Percentiles rank a stretch among this genome's conserved stretches.
Conservation (phyloP, 1,284 basidiomycete genomes). For the Moesziomyces aphidis region DNA sequence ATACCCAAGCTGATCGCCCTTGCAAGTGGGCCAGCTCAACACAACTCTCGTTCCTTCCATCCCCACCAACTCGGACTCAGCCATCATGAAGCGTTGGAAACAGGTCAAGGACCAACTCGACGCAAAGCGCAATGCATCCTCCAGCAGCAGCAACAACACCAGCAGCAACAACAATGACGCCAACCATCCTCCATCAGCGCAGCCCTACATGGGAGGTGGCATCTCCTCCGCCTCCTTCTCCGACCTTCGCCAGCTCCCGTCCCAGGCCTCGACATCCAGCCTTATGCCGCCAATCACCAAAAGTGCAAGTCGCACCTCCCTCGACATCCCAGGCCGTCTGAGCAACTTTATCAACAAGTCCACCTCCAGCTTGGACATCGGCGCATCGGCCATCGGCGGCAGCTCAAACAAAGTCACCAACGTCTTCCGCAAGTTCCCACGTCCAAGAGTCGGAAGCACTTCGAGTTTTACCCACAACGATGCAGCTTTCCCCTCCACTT, state of each 20-base stretch:
- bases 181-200: slow-evolving; percentile 1
- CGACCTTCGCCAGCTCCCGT: slow-evolving; percentile 23
- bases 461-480: slow-evolving; percentile 12
- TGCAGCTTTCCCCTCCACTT: background rate
- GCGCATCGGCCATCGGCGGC: slow-evolving; percentile 2
- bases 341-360: slow-evolving; percentile 37
- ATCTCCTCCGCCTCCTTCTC: slow-evolving; percentile 40
- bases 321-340: slow-evolving; percentile 41
- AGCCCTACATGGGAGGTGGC: slow-evolving; percentile 33
- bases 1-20: background rate
- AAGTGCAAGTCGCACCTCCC: slow-evolving; percentile 37
- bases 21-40: background rate
- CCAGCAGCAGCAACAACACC: too few relatives aligned
- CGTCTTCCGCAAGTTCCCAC: slow-evolving; percentile 27
- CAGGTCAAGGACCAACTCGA: slow-evolving; percentile 44
- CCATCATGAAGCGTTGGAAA: slow-evolving; percentile 37
- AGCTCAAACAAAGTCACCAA: slow-evolving; percentile 9
- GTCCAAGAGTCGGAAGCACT: slow-evolving; percentile 27
- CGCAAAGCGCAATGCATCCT: slow-evolving; percentile 29
- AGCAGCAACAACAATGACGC: slow-evolving; percentile 13
- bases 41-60: background rate
- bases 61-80: background rate
- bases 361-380: slow-evolving; percentile 35
- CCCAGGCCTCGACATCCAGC: slow-evolving; percentile 20
- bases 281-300: slow-evolving; percentile 30